These are phyloP conservation scores for Cerrena zonata DNA, from an alignment of 1,284 basidiomycete genomes.

Conservation along the genomic window DNA sequence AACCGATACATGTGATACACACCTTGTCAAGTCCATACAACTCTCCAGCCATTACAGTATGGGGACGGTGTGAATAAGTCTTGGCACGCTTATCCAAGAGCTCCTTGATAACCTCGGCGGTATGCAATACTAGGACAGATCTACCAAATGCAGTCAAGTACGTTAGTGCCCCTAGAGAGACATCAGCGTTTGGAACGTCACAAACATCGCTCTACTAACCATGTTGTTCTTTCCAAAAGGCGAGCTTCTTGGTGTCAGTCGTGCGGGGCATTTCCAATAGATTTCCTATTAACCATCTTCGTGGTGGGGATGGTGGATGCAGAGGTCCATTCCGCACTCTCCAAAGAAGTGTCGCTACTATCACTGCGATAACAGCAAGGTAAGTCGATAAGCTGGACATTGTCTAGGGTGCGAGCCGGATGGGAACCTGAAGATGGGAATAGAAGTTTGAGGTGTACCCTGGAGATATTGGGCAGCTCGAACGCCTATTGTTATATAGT, in stretches of 20 bases:
- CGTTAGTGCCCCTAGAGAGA: conserved; percentile 10
- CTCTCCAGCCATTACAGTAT: conserved; percentile 2
- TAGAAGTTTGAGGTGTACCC: too few species aligned
- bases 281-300: conserved; percentile 7
- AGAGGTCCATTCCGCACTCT: neutral
- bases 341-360: too few species aligned
- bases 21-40: neutral
- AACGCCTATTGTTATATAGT: too few species aligned
- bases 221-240: conserved; percentile 2
- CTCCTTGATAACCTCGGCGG: conserved; percentile 8
- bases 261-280: conserved; percentile 7
- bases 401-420: too few species aligned
- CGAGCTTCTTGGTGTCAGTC: conserved; percentile 3
- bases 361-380: too few species aligned
- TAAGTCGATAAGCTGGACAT: too few species aligned
- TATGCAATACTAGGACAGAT: conserved; percentile 13
- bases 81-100: conserved; percentile 11
- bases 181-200: too few species aligned
- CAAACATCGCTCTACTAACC: conserved; percentile 3
- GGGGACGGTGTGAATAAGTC: conserved; percentile 12
- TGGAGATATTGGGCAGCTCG: too few species aligned
- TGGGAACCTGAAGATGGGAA: too few species aligned
- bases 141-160: conserved; percentile 8
- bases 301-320: neutral
- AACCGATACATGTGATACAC: neutral